Evolutionary conservation across 2,329 filamentous ascomycete genomes (phyloP), one percentile per base, ranked within the genome.

Genomic region (Colletotrichum tofieldiae): DNA sequence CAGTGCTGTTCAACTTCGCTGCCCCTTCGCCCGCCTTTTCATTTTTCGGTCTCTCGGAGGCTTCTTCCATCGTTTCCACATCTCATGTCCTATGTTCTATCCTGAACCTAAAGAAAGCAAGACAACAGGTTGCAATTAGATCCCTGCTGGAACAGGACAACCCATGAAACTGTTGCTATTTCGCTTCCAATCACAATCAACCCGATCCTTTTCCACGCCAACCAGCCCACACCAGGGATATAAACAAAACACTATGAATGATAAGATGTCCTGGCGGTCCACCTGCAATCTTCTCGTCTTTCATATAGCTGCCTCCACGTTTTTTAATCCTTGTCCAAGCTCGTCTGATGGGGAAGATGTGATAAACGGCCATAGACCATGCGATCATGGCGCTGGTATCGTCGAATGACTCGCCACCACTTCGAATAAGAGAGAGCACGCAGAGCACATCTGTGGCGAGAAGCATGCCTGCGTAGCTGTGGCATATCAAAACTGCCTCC

Each of bases 381-480:
- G 65, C 1, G 23, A 67, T 7, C 32, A 61, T 61, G 18, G 35
- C 58, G 37, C 65, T 61, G 6, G 49, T 55, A 11, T 60, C 37
- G 56, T 61, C 56, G 23, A 67, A 67, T 32, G 11, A 14, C 5
- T 54, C 37, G 26, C 14, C 20, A 14, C 58, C 39, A n/a, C 29
- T 55, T n/a, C 1, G 47, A 43, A 60, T 20, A 1, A 67, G 47
- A n/a, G 35, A 61, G 18, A 67, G 35, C 14, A 60, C 12, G 20
- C 65, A 67, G 7, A 67, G 23, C 1, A 67, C 7, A 26, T 67
- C 32, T 11, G 58, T 60, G 20, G 65, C 58, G 12, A 67, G 65
- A 20, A 67, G 65, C 55, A 61, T 52, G 32, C 65, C 65, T 52
- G 65, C 65, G 37, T 67, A 67, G 26, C 39, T 67, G 0, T 67